Conservation (phyloP, 768 basidiomycete species). For the Mrakia blollopis region DNA sequence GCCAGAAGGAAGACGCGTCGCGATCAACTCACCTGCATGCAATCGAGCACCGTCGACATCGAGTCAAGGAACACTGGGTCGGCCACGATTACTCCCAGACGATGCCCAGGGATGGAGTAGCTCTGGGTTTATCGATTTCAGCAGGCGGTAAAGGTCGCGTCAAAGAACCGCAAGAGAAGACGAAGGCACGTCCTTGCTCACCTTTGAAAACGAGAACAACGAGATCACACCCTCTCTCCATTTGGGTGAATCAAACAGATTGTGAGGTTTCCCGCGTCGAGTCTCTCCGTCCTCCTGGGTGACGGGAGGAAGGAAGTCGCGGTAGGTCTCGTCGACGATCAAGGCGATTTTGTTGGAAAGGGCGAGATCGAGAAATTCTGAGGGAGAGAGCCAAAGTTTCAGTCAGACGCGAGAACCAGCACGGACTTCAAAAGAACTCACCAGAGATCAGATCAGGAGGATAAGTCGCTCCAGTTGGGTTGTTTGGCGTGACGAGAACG, state of each 20-base stretch:
- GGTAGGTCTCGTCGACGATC: constrained; percentile 82
- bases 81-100: constrained; percentile 67
- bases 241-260: constrained; percentile 43
- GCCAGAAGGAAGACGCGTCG: constrained; percentile 19
- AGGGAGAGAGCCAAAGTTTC: neutral
- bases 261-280: constrained; percentile 39
- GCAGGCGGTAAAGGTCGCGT: neutral
- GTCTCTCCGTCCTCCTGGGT: constrained; percentile 41
- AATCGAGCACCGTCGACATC: constrained; percentile 63
- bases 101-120: constrained; percentile 60
- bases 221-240: constrained; percentile 65
- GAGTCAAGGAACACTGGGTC: constrained; percentile 55
- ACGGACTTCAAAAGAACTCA: neutral
- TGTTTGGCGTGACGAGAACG: constrained; percentile 70
- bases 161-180: neutral
- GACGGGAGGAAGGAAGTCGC: constrained; percentile 63
- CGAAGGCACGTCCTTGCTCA: constrained; percentile 55
- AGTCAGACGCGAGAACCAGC: neutral
- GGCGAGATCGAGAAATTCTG: constrained; percentile 59
- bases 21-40: constrained; percentile 52
- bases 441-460: constrained; percentile 52
- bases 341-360: constrained; percentile 56
- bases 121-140: constrained; percentile 28
- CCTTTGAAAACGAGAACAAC: constrained; percentile 73
- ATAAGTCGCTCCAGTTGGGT: constrained; percentile 67